Percentiles rank a stretch among this genome's conserved stretches.
Evolutionary conservation across 2,329 filamentous ascomycete species (phyloP).

Genomic region (Epichloe glyceriae): DNA sequence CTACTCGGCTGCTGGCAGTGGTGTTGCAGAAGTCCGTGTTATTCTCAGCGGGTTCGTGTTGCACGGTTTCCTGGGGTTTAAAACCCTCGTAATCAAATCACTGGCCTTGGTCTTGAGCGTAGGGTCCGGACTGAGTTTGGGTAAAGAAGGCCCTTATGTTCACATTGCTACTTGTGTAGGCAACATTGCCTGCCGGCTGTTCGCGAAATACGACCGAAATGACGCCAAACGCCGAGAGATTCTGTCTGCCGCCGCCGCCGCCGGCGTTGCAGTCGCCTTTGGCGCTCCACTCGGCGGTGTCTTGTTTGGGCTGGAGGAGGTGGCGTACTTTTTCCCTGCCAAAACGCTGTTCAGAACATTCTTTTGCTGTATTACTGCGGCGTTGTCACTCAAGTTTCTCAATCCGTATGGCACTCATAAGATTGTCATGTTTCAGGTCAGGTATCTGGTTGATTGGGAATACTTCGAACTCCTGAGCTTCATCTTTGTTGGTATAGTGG

Average conservation of each 20-base stretch:
- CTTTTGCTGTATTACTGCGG: conserved; percentile 92
- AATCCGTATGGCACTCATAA: conserved; percentile 95
- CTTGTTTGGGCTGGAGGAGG: conserved; percentile 87
- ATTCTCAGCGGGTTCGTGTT: conserved; percentile 97
- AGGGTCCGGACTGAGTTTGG: conserved; percentile 81
- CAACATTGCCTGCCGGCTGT: conserved; percentile 90
- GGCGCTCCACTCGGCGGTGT: conserved; percentile 80
- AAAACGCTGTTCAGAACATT: conserved; percentile 97
- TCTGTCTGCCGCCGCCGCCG: conserved; percentile 81
- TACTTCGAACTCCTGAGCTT: conserved; percentile 84
- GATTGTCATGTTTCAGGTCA: conserved; percentile 91
- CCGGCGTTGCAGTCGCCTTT: conserved; percentile 88
- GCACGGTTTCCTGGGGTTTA: conserved; percentile 84
- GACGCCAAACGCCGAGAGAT: conserved; percentile 90
- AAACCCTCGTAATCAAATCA: conserved; percentile 77
- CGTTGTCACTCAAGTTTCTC: conserved; percentile 82
- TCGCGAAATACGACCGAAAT: conserved; percentile 84
- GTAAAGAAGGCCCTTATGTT: conserved; percentile 94
- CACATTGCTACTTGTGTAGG: conserved; percentile 92
- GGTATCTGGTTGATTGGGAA: conserved; percentile 83
- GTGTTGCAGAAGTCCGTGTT: conserved; percentile 92
- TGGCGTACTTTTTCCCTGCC: conserved; percentile 92
- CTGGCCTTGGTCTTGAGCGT: conserved; percentile 75
- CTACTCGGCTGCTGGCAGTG: conserved; percentile 90
- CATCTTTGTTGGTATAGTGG: conserved; percentile 72